Percentiles rank a stretch among this genome's conserved stretches.
phyloP scores from a whole-genome alignment of 1,139 yeast species.

The Kodamaea ohmeri region DNA sequence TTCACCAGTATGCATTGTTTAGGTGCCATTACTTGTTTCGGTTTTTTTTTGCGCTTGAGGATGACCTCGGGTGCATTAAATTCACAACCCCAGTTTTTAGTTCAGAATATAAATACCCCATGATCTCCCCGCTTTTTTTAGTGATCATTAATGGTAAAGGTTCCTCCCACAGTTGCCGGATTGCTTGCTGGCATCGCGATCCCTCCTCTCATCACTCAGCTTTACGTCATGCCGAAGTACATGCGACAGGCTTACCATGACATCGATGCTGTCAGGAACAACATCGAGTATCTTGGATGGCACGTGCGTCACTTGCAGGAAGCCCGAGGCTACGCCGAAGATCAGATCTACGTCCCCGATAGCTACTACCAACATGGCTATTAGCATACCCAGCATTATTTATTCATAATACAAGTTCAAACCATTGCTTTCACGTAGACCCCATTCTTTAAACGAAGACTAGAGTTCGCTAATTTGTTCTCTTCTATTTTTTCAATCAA shows the following conservation, averaged over 20 bases:
- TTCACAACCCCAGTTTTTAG: constrained; percentile 4
- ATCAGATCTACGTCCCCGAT: constrained; percentile 33
- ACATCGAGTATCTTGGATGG: constrained; percentile 41
- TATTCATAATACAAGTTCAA: not conserved
- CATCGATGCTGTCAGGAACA: constrained; percentile 32
- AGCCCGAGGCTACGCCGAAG: constrained; percentile 26
- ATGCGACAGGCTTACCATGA: constrained; percentile 23
- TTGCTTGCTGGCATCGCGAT: constrained; percentile 29
- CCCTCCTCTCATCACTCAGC: constrained; percentile 32
- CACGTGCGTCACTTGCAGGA: constrained; percentile 36
- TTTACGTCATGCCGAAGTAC: constrained; percentile 25
- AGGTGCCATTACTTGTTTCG: no score
- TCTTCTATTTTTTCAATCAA: not conserved
- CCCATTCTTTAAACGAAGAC: no score
- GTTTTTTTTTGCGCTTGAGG: no score
- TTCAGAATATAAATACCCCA: constrained; percentile 8
- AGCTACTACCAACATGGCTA: constrained; percentile 14
- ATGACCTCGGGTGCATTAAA: constrained; percentile 3
- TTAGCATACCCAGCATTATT: not conserved
- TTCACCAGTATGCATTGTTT: no score
- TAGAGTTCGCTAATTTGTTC: no score
- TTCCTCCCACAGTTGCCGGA: constrained; percentile 19
- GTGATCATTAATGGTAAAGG: constrained; percentile 4
- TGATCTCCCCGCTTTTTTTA: constrained; percentile 3
- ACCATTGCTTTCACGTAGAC: no score